A percentile compares a stretch with the other conserved stretches of the same genome.
Conservation (phyloP, 305 asterid genomes). For the Fraxinus sp. region DNA sequence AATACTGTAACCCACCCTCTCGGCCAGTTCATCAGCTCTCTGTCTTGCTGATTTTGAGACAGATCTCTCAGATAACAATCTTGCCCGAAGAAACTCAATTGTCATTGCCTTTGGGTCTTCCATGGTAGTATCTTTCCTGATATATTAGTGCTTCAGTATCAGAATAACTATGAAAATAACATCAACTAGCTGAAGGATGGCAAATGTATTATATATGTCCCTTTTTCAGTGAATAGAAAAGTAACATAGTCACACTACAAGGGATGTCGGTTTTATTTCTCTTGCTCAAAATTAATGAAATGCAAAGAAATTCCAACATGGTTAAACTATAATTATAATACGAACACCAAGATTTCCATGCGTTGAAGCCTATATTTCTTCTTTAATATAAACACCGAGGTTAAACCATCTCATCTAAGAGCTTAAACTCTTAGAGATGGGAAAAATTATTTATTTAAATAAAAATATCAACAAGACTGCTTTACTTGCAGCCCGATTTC, state of each 20-base stretch:
- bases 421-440: neutral
- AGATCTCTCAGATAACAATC: conserved; percentile 90
- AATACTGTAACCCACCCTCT: conserved; percentile 58
- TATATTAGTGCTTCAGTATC: conserved; percentile 25
- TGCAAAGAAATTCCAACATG: neutral
- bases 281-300: neutral
- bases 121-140: conserved; percentile 50
- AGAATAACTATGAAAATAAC: conserved; percentile 17
- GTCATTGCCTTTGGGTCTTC: conserved; percentile 71
- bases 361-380: neutral
- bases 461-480: neutral
- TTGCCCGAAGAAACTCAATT: conserved; percentile 82
- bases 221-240: neutral
- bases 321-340: neutral
- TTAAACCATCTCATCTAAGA: neutral
- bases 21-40: conserved; percentile 88
- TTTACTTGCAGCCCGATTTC: neutral
- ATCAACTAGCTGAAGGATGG: conserved; percentile 10
- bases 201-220: neutral
- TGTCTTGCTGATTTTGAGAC: conserved; percentile 76
- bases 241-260: neutral
- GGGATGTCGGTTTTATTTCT: neutral
- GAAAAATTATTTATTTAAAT: neutral
- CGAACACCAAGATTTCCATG: neutral
- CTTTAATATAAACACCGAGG: neutral